Percentiles rank a stretch among this genome's conserved stretches.
Conservation (phyloP, 2,329 filamentous ascomycete species). For the Cyphellophora attinorum region DNA sequence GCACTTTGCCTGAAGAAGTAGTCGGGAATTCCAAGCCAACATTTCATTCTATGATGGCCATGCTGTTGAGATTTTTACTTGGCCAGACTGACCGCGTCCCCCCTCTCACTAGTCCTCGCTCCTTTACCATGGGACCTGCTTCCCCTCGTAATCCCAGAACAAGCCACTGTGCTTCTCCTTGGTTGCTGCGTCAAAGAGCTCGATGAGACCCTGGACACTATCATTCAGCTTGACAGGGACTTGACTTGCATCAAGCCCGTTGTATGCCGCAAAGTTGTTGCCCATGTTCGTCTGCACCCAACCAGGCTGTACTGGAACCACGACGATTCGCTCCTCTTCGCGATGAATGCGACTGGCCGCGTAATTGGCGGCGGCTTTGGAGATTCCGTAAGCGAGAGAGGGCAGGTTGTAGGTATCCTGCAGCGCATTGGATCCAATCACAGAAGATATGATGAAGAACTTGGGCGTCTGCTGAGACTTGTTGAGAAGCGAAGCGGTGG, state of each 20-base stretch:
- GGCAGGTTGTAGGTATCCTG: slow-evolving; percentile 17
- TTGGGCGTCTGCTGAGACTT: slow-evolving; percentile 20
- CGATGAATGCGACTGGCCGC: slow-evolving; percentile 16
- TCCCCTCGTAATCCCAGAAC: slow-evolving; percentile 10
- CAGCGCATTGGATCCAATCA: slow-evolving; percentile 24
- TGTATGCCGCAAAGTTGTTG: slow-evolving; percentile 4
- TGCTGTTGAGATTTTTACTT: too few species aligned
- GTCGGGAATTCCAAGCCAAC: too few species aligned
- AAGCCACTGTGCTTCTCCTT: slow-evolving; percentile 10
- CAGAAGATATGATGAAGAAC: slow-evolving; percentile 28
- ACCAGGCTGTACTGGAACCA: slow-evolving; percentile 24
- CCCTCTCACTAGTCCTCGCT: too few species aligned
- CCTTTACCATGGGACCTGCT: slow-evolving; percentile 10
- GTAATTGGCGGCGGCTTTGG: slow-evolving; percentile 18
- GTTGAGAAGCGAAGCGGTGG: slow-evolving; percentile 26
- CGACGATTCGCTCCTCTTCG: slow-evolving; percentile 17
- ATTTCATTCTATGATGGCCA: too few species aligned
- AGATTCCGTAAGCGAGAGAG: slow-evolving; percentile 18
- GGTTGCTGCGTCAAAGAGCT: slow-evolving; percentile 9
- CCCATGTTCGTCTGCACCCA: slow-evolving; percentile 21
- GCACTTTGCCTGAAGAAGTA: too few species aligned
- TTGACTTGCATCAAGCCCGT: slow-evolving; percentile 6
- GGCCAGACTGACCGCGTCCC: too few species aligned
- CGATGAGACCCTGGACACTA: slow-evolving; percentile 9
- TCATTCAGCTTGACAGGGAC: slow-evolving; percentile 9